Conservation (phyloP, 1,139 yeast genomes). For the Sugiyamaella novakii region DNA sequence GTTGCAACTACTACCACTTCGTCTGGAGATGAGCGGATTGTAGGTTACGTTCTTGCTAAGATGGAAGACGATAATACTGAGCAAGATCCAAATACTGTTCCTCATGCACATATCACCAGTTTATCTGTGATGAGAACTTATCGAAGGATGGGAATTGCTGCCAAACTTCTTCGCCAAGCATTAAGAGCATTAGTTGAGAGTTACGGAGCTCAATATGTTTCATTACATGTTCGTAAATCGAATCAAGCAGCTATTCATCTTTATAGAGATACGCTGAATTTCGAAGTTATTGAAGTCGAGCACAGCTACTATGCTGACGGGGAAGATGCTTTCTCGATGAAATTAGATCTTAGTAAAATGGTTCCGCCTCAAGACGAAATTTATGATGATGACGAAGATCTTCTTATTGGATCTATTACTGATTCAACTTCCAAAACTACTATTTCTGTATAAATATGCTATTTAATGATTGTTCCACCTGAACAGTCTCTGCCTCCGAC, state of each 20-base stretch:
- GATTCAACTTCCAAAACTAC: conserved; percentile 10
- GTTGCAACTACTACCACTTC: conserved; percentile 79
- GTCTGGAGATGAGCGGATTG: conserved; percentile 61
- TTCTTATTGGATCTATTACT: conserved; percentile 20
- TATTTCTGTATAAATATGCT: conserved; percentile 14
- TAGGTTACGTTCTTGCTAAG: conserved; percentile 93
- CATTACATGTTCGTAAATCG: conserved; percentile 90
- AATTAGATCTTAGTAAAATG: conserved; percentile 36
- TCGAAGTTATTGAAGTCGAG: conserved; percentile 79
- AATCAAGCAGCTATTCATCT: conserved; percentile 93
- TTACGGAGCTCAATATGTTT: conserved; percentile 80
- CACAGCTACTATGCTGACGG: conserved; percentile 93
- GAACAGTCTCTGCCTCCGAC: conserved; percentile 1
- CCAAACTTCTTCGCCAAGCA: conserved; percentile 81
- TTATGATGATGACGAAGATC: conserved; percentile 38
- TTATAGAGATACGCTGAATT: conserved; percentile 80
- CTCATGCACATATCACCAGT: conserved; percentile 94
- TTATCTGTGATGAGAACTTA: conserved; percentile 94
- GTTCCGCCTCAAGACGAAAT: conserved; percentile 27
- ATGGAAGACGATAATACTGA: conserved; percentile 70
- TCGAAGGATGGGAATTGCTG: conserved; percentile 94
- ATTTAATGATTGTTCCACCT: neutral
- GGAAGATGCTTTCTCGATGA: conserved; percentile 98
- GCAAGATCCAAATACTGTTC: conserved; percentile 47
- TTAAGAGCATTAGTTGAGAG: conserved; percentile 77